Evolutionary conservation across 306 rosid species (phyloP).

Genomic region (Citrullus colocynthis): DNA sequence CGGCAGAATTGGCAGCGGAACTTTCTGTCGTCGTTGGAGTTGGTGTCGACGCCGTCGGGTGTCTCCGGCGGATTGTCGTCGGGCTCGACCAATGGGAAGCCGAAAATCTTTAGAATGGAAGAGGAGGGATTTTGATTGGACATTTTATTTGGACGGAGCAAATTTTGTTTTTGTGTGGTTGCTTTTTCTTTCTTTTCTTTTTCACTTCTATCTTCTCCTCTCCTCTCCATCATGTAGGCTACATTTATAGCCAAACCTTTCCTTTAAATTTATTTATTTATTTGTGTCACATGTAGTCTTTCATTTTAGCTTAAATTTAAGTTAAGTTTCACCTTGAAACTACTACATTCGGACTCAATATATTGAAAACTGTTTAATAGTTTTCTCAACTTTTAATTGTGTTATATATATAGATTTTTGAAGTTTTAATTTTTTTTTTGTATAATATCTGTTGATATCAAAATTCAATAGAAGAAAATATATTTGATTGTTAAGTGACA

Average conservation of each 20-base stretch:
- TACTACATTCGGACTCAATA: no score
- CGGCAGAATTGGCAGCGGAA: slow-evolving; percentile 57
- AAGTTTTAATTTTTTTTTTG: no score
- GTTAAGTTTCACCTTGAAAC: no score
- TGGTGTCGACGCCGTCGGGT: background rate
- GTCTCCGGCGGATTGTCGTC: slow-evolving; percentile 15
- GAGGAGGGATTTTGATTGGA: slow-evolving; percentile 18
- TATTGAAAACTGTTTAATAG: no score
- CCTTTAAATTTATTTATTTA: no score
- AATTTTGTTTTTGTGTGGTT: background rate
- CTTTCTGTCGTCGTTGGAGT: slow-evolving; percentile 22
- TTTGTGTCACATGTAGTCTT: no score
- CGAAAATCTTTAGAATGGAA: slow-evolving; percentile 37
- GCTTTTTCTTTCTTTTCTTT: background rate
- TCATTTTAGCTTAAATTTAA: no score
- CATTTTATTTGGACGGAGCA: slow-evolving; percentile 9
- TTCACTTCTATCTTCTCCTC: background rate
- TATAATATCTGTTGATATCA: no score
- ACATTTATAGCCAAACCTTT: background rate
- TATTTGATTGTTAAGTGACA: no score
- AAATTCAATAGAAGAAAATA: no score
- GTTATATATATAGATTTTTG: no score
- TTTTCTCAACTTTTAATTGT: no score
- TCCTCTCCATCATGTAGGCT: background rate
- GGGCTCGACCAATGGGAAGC: slow-evolving; percentile 35